Base-by-base conservation (phyloP, 1,284 basidiomycete genomes). In the Sanguinoderma infundibulare region DNA sequence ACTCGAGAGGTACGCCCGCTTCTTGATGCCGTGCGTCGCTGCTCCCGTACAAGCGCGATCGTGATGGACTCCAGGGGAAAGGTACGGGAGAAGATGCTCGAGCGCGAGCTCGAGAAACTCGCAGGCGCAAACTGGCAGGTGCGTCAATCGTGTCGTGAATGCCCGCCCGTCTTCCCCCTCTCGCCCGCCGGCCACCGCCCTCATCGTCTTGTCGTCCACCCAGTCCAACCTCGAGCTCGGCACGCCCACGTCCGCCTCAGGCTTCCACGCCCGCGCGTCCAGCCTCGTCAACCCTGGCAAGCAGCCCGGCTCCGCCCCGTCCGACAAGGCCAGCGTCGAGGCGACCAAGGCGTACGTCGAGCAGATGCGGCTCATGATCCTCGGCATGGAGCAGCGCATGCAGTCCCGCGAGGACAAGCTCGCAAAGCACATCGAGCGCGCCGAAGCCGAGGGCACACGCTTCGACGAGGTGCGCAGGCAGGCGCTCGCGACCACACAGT, bases 41-140 rank as follows among this genome's bases (percentile, higher is more conserved):
- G n/a, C 32, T 14, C n/a, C 5, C 34, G 17, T 32, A 49, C 24
- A 32, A 49, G 22, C 22, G 49, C 5, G 1, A 7, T 51, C 2
- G 10, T 15, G 15, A 36, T 15, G 8, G 8, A 14, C 20, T 14
- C 15, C 32, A 72, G 71, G 55, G 68, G 63, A 53, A 72, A 70
- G 59, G 59, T 61, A 28, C 79, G 89, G 53, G 89, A 91, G 76
- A 89, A 89, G 73, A 79, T 84, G 76, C 81, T 92, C 26, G 91
- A 92, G 70, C 80, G 84, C 46, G 87, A 89, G 56, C 72, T 92
- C n/a, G 76, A 83, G 9, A 87, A 82, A 63, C 73, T 91, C 24
- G 87, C 84, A 1, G 90, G 90, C 0, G 84, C 87, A 57, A 89
- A 91, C 68, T 92, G 91, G 90, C 88, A 91, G 83, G 89, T 80